Base-by-base conservation (phyloP, 2,329 filamentous ascomycete genomes). In the Aspergillus fischeri region DNA sequence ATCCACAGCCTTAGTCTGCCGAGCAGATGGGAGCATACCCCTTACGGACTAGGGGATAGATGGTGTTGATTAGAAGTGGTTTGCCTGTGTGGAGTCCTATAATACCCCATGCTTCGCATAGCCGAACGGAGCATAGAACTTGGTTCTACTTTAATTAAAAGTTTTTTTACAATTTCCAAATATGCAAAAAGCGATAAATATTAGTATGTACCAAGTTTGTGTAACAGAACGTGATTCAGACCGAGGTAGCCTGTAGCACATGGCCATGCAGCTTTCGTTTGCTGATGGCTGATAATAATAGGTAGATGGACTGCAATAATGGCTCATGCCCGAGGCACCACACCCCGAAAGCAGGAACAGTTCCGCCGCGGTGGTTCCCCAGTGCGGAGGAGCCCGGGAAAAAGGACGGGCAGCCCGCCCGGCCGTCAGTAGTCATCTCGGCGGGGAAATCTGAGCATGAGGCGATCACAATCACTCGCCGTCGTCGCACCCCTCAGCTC, bases 381-480 rank as follows among this genome's bases (percentile, higher is more conserved):
- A 63, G 62, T 65, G 63, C 64, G 64, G 64, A 66, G 64, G 55
- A 52, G 60, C 51, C 55, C 64, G 64, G 64, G 58, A 62, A 56
- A 61, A 57, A 50, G 54, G 54, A 55, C 54, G 53, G 54, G 54
- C 56, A 55, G 56, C 45, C 48, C 44, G 21, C 24, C 44, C 14
- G 10, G 20, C 21, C 53, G 35, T 48, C 44, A 59, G 59, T 60
- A 56, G 61, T 57, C 57, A 55, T 57, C 55, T 38, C 57, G 57
- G 63, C 60, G 61, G 64, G 63, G 63, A 60, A 62, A 55, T 32
- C 52, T 45, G 51, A 49, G 44, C 21, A 47, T 41, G 57, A 61
- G 56, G 56, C 52, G 57, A 58, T 64, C 56, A 51, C 54, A 53
- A 48, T 60, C 60, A 55, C 58, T 56, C 55, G 59, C 55, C 44